Conservation (phyloP, 2,329 filamentous ascomycete species). For the Phaeophleospora eucalypticola region DNA sequence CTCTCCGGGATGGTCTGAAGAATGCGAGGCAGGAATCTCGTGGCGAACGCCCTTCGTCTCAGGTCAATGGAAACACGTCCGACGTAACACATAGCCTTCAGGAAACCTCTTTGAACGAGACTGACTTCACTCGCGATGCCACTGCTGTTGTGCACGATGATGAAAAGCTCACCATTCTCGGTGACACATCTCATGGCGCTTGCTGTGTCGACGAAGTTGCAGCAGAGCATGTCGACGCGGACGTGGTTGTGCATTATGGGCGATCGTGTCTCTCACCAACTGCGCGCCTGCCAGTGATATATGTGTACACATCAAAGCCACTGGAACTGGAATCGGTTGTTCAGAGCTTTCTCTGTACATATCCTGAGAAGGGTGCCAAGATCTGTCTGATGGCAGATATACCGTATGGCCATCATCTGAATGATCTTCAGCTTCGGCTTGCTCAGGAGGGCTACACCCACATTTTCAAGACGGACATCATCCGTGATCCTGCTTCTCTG, state of each 20-base stretch:
- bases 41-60: not conserved
- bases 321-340: constrained; percentile 60
- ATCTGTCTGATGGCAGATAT: constrained; percentile 85
- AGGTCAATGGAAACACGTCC: not conserved
- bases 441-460: constrained; percentile 61
- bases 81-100: constrained; percentile 11
- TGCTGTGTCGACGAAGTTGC: constrained; percentile 98
- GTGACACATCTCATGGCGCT: constrained; percentile 92
- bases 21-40: constrained; percentile 2
- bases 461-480: constrained; percentile 65
- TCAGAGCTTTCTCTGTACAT: constrained; percentile 63
- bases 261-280: constrained; percentile 89
- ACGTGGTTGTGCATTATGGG: constrained; percentile 92
- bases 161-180: constrained; percentile 71
- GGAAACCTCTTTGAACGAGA: constrained; percentile 5
- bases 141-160: constrained; percentile 24
- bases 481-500: constrained; percentile 71
- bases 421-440: constrained; percentile 54
- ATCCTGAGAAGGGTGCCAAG: constrained; percentile 59
- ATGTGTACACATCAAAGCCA: constrained; percentile 76
- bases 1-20: constrained; percentile 53
- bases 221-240: constrained; percentile 85
- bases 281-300: constrained; percentile 78
- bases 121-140: constrained; percentile 15
- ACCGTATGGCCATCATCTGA: constrained; percentile 74